Conservation (phyloP, 73 alveolate species). For the Uronychia binucleata region DNA sequence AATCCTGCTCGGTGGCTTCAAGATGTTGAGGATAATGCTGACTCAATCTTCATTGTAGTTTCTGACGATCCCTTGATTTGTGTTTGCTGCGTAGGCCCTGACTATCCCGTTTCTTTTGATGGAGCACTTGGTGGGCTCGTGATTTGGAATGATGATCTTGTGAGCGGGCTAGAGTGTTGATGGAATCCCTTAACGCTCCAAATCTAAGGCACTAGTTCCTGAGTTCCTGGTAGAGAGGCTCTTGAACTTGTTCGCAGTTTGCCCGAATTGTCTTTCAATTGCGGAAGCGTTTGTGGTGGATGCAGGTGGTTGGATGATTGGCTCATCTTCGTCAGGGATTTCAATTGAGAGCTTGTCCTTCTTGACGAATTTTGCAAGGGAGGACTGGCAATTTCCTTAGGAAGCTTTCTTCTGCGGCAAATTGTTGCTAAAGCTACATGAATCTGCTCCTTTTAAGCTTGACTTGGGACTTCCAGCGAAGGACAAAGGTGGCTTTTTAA, state of each 20-base stretch:
- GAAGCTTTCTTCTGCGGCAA: background rate
- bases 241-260: background rate
- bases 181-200: background rate
- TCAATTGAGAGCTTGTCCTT: background rate
- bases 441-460: background rate
- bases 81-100: conserved; percentile 97
- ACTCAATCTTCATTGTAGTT: conserved; percentile 96
- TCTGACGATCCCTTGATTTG: conserved; percentile 96
- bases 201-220: background rate
- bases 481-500: background rate
- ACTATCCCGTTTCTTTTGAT: conserved; percentile 87
- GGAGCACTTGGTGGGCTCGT: conserved; percentile 84
- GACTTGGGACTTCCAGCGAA: background rate
- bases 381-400: background rate
- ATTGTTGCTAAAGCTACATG: background rate
- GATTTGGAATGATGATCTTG: conserved; percentile 59
- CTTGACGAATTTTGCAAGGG: background rate
- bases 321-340: background rate
- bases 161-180: conserved; percentile 51
- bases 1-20: conserved; percentile 72
- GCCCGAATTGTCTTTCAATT: background rate
- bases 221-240: background rate
- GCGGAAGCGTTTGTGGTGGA: background rate
- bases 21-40: conserved; percentile 82
- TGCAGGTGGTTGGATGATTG: background rate